Evolutionary conservation across 78 protist genomes (phyloP).

Genomic region (Dictyostelium capitatum): DNA sequence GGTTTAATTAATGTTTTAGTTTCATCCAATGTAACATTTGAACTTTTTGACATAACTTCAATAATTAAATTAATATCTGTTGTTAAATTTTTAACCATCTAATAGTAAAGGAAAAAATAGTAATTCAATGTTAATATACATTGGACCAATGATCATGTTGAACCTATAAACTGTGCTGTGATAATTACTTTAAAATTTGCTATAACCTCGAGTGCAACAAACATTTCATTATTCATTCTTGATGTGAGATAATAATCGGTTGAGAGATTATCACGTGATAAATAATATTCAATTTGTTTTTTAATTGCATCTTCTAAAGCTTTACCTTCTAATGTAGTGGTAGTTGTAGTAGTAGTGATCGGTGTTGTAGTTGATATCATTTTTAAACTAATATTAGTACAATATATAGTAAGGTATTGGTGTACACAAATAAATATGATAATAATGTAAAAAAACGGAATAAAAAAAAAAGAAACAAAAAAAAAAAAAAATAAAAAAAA

Average conservation of each 20-base stretch:
- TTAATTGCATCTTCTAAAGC: constrained; percentile 54
- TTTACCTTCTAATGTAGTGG: constrained; percentile 30
- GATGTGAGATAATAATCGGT: constrained; percentile 41
- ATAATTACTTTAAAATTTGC: constrained; percentile 63
- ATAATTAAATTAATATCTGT: constrained; percentile 56
- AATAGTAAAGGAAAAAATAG: background rate
- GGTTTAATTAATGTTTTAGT: constrained; percentile 57
- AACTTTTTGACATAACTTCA: constrained; percentile 56
- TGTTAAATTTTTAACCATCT: constrained; percentile 65
- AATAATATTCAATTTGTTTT: constrained; percentile 79
- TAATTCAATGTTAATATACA: background rate
- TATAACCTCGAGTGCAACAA: constrained; percentile 53
- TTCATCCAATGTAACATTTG: constrained; percentile 51
- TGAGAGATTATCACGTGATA: constrained; percentile 78
- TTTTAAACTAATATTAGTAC: background rate
- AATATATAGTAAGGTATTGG: background rate
- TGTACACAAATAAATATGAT: too few relatives aligned
- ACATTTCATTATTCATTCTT: constrained; percentile 79
- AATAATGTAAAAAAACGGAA: background rate
- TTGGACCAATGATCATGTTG: too few relatives aligned
- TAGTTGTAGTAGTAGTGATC: background rate
- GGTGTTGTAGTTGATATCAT: background rate
- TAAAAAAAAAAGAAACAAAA: background rate
- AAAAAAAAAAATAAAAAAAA: background rate
- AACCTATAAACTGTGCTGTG: too few relatives aligned